Conservation (phyloP, 2,329 filamentous ascomycete species). For the Xylariaceae sp. region DNA sequence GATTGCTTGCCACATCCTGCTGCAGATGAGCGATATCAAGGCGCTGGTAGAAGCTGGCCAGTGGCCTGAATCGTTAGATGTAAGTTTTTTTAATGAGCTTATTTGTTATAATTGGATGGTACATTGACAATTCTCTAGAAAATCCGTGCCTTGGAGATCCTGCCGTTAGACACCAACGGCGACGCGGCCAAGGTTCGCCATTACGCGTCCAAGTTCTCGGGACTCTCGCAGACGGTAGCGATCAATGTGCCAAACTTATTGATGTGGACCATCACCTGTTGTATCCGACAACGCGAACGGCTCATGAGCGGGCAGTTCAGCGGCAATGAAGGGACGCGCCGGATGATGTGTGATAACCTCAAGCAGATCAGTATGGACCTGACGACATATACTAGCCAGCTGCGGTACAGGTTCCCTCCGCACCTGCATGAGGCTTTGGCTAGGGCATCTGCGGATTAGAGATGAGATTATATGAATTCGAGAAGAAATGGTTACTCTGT, state of each 20-base stretch:
- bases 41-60: slow-evolving; percentile 57
- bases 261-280: slow-evolving; percentile 91
- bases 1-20: slow-evolving; percentile 60
- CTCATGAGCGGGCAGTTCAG: slow-evolving; percentile 76
- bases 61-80: slow-evolving; percentile 65
- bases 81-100: slow-evolving; percentile 47
- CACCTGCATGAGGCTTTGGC: slow-evolving; percentile 88
- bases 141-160: slow-evolving; percentile 76
- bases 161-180: slow-evolving; percentile 77
- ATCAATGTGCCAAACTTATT: slow-evolving; percentile 90
- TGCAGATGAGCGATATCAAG: slow-evolving; percentile 68
- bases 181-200: slow-evolving; percentile 80
- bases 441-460: slow-evolving; percentile 71
- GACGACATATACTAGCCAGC: slow-evolving; percentile 91
- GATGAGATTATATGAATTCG: not conserved
- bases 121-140: slow-evolving; percentile 54
- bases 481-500: not conserved
- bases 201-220: slow-evolving; percentile 80
- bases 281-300: slow-evolving; percentile 76
- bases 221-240: slow-evolving; percentile 79
- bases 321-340: slow-evolving; percentile 69
- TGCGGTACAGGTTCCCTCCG: slow-evolving; percentile 87
- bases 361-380: slow-evolving; percentile 85
- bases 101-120: not conserved
- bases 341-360: slow-evolving; percentile 71